Evolutionary conservation across 2,329 filamentous ascomycete species (phyloP), one percentile per base, ranked within the genome.

Genomic region (Verticillium isaacii): DNA sequence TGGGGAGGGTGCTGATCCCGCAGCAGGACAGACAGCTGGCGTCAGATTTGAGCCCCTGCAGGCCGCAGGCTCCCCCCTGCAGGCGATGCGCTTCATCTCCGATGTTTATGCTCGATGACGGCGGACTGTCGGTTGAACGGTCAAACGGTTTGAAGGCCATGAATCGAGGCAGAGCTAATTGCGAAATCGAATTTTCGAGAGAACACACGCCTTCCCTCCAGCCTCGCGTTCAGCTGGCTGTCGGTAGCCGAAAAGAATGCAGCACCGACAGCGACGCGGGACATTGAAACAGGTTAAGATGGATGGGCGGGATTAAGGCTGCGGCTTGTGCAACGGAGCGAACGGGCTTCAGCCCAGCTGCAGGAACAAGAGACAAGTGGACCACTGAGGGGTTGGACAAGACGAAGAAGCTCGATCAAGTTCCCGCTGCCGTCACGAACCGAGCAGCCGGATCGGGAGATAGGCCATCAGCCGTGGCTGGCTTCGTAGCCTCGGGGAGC

Each of bases 1-100:
- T n/a, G 41, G 41, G 41, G 41, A 50, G n/a, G n/a, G 41, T 25
- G 41, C 41, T 50, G 41, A 50, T 50, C 41, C 9, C 41, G 19
- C 41, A 50, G 41, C n/a, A 50, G 41, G 41, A 5, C 41, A 50
- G 41, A n/a, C 41, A 50, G 41, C 37, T 41, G 37, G 37, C 41
- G 41, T 50, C 57, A 58, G 58, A 57, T 56, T 60, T 61, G 59
- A 59, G 54, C 41, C 58, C 41, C 39, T 57, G 62, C 57, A 50
- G 54, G 45, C 19, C 50, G 54, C 63, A 63, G 62, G 62, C 60
- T 41, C 32, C 56, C 54, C 68, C 68, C 63, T 65, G 67, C 61
- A 57, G 60, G 63, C 60, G 59, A 67, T 70, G 69, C 70, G 69
- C 67, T 67, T 76, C 74, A 75, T 75, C 67, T 76, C 74, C 73